Evolutionary conservation across 371 early-diverging fungal species (phyloP), one percentile per base, ranked within the genome.

Genomic region (Pancytospora philotis): DNA sequence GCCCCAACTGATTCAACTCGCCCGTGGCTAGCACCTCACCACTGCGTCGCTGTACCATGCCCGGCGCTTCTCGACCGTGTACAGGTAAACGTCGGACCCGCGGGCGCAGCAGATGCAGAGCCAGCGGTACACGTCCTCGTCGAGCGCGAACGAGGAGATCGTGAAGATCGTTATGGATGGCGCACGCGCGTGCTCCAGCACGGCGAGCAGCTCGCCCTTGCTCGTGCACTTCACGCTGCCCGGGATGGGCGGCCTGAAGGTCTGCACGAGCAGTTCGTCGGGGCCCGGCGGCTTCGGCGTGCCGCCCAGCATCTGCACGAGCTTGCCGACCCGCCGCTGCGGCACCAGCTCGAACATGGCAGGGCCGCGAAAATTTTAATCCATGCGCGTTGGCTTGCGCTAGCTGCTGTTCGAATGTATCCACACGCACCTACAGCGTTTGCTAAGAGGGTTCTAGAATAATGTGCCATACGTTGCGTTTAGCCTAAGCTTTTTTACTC

Each of bases 41-140:
- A n/a, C n/a, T n/a, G 6, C 27, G 13, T 62, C 31, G 6, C 25
- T 32, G 52, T 3, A 16, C 6, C 31, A 32, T n/a, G 16, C 62
- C 8, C 31, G 45, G 8, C 56, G 8, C 6, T 4, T 8, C 3
- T 62, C 62, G 13, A 62, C 28, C 8, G 55, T 57, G 56, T 57
- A 62, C 8, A 62, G 16, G 56, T 56, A 56, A 4, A 62, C 6
- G 55, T 53, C 56, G 57, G 8, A 6, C 32, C 62, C 62, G 45
- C 8, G 4, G 55, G 28, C 45, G 16, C 4, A 30, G 52, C 8
- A 62, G 4, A 51, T 59, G 19, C 62, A 8, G 28, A 62, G 6
- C 8, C 8, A 51, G 13, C 13, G 19, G 25, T 8, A 3, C 25
- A 62, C 10, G 3, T 51, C 8, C 4, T 41, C 55, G 32, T 53